A percentile compares a stretch with the other conserved stretches of the same genome.
Conservation (phyloP, 2,329 filamentous ascomycete species). For the Penicillium frequentans region DNA sequence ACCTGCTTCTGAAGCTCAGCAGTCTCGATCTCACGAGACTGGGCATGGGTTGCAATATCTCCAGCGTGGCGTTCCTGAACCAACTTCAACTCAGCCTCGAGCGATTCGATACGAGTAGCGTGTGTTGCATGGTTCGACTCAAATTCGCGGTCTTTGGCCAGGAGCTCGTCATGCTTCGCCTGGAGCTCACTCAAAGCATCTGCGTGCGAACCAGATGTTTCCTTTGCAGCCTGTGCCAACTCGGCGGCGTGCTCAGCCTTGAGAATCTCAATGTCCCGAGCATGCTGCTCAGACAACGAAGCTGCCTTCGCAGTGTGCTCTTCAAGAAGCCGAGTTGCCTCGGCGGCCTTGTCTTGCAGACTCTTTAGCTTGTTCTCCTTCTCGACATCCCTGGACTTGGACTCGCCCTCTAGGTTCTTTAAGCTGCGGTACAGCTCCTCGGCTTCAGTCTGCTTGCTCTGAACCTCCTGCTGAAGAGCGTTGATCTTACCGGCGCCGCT, state of each 20-base stretch:
- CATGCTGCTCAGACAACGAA: slow-evolving; percentile 33
- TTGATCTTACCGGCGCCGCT: slow-evolving; percentile 34
- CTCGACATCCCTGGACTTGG: slow-evolving; percentile 38
- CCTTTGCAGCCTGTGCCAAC: slow-evolving; percentile 31
- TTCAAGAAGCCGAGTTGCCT: slow-evolving; percentile 35
- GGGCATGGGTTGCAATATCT: slow-evolving; percentile 31
- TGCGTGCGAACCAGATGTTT: slow-evolving; percentile 32
- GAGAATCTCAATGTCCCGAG: slow-evolving; percentile 32
- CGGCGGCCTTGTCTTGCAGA: slow-evolving; percentile 35
- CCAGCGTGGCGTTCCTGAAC: slow-evolving; percentile 27
- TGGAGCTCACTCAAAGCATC: slow-evolving; percentile 33
- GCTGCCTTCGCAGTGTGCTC: slow-evolving; percentile 33
- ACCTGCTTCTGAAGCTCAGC: slow-evolving; percentile 38
- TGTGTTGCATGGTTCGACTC: slow-evolving; percentile 31
- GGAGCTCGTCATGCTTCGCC: slow-evolving; percentile 34
- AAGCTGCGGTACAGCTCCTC: slow-evolving; percentile 40
- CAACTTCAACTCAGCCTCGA: slow-evolving; percentile 24
- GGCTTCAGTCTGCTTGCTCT: slow-evolving; percentile 37
- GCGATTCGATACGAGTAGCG: background rate
- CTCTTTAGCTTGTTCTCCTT: slow-evolving; percentile 35
- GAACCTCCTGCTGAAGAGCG: slow-evolving; percentile 34
- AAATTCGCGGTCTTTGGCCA: slow-evolving; percentile 28
- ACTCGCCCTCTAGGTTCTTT: slow-evolving; percentile 36
- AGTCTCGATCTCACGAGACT: slow-evolving; percentile 28
- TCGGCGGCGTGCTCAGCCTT: slow-evolving; percentile 37